Conservation (phyloP, 2,329 filamentous ascomycete species). For the Stagonosporopsis cucurbitacearum region DNA sequence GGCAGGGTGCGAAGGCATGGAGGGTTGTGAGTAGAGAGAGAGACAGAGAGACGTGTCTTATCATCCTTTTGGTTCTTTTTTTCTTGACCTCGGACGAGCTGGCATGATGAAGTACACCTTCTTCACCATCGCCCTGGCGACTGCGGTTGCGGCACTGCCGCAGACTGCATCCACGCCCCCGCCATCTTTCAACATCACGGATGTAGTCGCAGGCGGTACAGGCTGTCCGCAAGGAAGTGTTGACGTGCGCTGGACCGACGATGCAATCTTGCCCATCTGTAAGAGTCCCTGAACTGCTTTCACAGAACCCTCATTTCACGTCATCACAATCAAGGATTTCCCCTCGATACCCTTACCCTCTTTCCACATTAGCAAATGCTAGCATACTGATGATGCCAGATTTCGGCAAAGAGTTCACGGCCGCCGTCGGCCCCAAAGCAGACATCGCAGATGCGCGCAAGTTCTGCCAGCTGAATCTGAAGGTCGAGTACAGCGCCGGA, state of each 20-base stretch:
- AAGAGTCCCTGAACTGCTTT: background rate
- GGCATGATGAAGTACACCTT: slow-evolving; percentile 2
- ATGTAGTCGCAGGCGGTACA: slow-evolving; percentile 41
- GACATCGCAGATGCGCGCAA: slow-evolving; percentile 41
- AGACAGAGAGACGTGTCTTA: no score
- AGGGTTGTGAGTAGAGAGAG: no score
- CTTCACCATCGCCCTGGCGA: background rate
- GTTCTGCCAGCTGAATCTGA: slow-evolving; percentile 49
- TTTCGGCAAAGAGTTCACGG: slow-evolving; percentile 43
- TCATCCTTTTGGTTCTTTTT: no score
- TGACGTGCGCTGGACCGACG: slow-evolving; percentile 42
- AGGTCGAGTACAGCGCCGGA: slow-evolving; percentile 44
- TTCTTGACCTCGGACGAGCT: no score
- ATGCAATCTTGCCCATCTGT: slow-evolving; percentile 42
- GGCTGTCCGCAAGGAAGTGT: slow-evolving; percentile 48
- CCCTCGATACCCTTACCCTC: background rate
- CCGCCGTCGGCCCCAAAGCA: slow-evolving; percentile 35
- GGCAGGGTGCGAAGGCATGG: no score
- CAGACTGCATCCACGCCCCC: slow-evolving; percentile 23
- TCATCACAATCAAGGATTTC: background rate
- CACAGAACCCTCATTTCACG: background rate
- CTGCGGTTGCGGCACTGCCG: slow-evolving; percentile 1
- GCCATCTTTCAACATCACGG: slow-evolving; percentile 41
- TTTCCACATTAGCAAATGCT: no score
- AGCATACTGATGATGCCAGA: slow-evolving; percentile 16